Evolutionary conservation across 805 yeast species (phyloP), one percentile per base, ranked within the genome.

Genomic region (Lachancea waltii): DNA sequence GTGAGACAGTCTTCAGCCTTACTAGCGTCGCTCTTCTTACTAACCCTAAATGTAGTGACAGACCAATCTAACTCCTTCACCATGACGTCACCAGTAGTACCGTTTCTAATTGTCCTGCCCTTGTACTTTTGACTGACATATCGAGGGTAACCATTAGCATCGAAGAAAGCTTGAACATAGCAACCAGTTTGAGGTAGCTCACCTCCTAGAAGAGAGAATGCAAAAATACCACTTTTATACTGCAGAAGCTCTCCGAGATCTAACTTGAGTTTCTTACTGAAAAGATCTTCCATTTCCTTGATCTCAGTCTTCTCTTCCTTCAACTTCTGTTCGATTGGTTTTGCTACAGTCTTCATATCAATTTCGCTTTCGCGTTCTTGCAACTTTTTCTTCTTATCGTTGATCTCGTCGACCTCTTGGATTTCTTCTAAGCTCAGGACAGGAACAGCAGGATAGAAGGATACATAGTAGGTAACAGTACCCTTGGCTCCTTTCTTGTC

Each of bases 401-500:
- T 57, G 20, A 63, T 64, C 36, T 68, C 64, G 44, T 68, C 70
- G 36, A 72, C 76, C 50, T 79, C 87, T 41, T 66, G 69, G 29
- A 75, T 66, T 47, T 86, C 95, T 38, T 77, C 81, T 30, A 86
- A 78, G 25, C 85, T 75, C 65, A 79, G 69, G n/a, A 89, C 81
- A 6, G 89, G 85, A 37, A 82, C 60, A 9, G 81, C 64, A 22
- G 98, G 98, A 64, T 77, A 89, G 68, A 90, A 92, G 2, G 94
- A 75, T 40, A 84, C 65, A 4, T 77, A 69, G 60, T 85, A 92
- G 4, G 76, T 71, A 23, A 92, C 68, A 17, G 71, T 62, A 58
- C 98, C 98, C 66, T 81, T 83, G 22, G 92, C 77, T n/a, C 90
- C 86, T 52, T 79, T 82, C 58, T 76, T 81, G 53, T 75, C 75